Evolutionary conservation across 139 green algal species (phyloP).

Genomic region (Penium margaritaceum): DNA sequence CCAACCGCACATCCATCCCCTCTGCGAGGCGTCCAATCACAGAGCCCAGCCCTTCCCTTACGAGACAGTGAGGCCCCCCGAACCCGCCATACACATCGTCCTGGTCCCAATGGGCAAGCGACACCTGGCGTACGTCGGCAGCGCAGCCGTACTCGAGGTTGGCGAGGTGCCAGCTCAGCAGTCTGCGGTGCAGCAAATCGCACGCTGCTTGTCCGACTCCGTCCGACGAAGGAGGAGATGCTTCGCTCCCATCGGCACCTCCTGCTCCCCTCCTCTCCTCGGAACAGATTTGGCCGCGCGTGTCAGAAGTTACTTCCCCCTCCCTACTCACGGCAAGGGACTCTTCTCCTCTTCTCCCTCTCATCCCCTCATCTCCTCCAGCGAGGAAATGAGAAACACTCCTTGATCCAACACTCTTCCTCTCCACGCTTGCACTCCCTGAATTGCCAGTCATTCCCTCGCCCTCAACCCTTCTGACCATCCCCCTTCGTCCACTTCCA

Average conservation of each 20-base stretch:
- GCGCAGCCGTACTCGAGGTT: conserved; percentile 84
- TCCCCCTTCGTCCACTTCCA: too few relatives aligned
- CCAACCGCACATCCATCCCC: conserved; percentile 55
- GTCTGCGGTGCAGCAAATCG: conserved; percentile 16
- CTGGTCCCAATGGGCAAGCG: conserved; percentile 74
- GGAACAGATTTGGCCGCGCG: too few relatives aligned
- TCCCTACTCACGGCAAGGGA: not conserved
- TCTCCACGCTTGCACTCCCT: too few relatives aligned
- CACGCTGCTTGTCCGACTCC: too few relatives aligned
- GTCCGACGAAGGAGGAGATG: too few relatives aligned
- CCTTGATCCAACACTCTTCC: too few relatives aligned
- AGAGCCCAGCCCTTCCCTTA: conserved; percentile 58
- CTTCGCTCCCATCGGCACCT: too few relatives aligned
- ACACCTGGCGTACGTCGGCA: conserved; percentile 48
- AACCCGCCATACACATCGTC: conserved; percentile 75
- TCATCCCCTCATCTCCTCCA: conserved; percentile 1
- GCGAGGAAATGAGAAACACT: conserved; percentile 12
- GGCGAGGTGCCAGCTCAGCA: conserved; percentile 78
- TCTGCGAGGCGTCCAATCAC: conserved; percentile 32
- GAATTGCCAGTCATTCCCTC: too few relatives aligned
- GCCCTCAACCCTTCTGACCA: too few relatives aligned
- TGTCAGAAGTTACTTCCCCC: too few relatives aligned
- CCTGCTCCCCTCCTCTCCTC: too few relatives aligned
- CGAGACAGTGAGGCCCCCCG: conserved; percentile 76
- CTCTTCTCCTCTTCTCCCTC: not conserved